Evolutionary conservation across 306 rosid genomes (phyloP), one percentile per base, ranked within the genome.

Genomic region (Phaseolus lunatus): DNA sequence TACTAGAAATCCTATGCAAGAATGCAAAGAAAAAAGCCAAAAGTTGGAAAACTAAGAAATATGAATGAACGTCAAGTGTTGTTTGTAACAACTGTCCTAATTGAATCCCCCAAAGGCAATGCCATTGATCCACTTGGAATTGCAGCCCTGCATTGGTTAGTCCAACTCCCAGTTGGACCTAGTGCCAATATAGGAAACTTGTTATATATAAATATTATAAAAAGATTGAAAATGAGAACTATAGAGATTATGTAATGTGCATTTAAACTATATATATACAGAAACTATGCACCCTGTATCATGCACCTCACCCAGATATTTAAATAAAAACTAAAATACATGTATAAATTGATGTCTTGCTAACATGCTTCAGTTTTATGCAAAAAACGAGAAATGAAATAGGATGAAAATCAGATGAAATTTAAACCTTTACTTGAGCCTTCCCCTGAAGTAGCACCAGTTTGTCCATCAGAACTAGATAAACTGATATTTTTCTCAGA

Each of bases 341-440:
- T 15, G 45, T 35, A 77, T 69, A 49, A 54, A 37, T 66, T 48
- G 22, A 59, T 39, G 20, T 37, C 58, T 23, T 54, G 66, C 50
- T 5, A 39, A 13, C 10, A 71, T 54, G 37, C 54, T 64, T 48
- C 72, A 72, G 52, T 65, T 70, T 57, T 43, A 76, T 20, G 45
- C 41, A 63, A 31, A 56, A 75, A 73, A 48, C 33, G 57, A 24
- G 54, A 65, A 37, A 72, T 29, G 73, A 20, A 67, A 52, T 35
- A 15, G 24, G 72, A 26, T 5, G 76, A 41, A 68, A 54, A 61
- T 72, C 79, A 80, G 67, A 64, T 56, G 67, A 76, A 75, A 50
- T 58, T 18, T 67, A 20, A 59, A 86, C 87, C 85, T 83, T 76
- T 68, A 47, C 69, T 67, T 15, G 3, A 77, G 85, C 69, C 72